Base-by-base conservation (phyloP, 2,329 filamentous ascomycete species). In the Calonectria pseudoturangicola region DNA sequence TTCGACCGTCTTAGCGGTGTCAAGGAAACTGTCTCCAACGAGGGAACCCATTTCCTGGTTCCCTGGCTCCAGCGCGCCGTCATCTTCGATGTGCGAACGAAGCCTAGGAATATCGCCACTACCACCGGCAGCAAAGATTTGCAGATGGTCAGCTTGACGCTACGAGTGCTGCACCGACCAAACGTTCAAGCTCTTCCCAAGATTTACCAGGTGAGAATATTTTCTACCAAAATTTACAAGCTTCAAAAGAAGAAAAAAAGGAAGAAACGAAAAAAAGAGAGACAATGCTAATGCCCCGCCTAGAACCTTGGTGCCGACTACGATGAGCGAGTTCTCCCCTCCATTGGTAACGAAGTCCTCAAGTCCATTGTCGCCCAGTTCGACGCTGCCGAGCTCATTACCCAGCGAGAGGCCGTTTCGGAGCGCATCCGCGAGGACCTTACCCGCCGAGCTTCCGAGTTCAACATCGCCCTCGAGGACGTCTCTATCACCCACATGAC, bases 401-500 rank as follows among this genome's bases (percentile, higher is more conserved):
- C 97, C 72, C 97, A 99, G 88, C 94, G 97, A 85, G 97, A 99
- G 88, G 95, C 96, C 76, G 97, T 99, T 81, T 96, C 93, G 77
- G 93, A 98, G 86, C 94, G 96, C 81, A 99, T 99, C 89, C 95
- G 95, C 74, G 90, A 91, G 79, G 97, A 99, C 84, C 92, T 99
- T 63, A 93, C 97, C 83, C 95, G 94, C 88, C 96, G 97, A 81
- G 97, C 97, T 60, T 88, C 93, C 82, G 97, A 99, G 86, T 99
- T 99, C 92, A 98, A 99, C 90, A 99, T 99, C 83, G 95, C 95
- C 33, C 94, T 99, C 67, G 97, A 99, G 87, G 97, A 99, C 83
- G 97, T 99, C 73, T 98, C 95, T 83, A 99, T 99, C 86, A 99
- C 97, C 74, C 97, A 99, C 90, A 99, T 99, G 97, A 99, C 97